Base-by-base conservation (phyloP, 257 asterid genomes). In the Lavandula angustifolia region DNA sequence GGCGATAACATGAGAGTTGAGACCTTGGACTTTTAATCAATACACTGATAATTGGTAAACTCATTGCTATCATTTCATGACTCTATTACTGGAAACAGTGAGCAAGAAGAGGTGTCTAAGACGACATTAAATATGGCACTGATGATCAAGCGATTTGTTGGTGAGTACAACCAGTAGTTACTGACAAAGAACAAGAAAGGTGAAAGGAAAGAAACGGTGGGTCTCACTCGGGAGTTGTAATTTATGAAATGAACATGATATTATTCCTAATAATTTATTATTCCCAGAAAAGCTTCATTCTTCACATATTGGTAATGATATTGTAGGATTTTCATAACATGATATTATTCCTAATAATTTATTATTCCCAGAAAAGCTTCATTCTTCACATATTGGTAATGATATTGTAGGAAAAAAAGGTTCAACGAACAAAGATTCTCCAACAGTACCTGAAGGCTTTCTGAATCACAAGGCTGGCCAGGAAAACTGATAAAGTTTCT, bases 391-490 rank as follows among this genome's bases (percentile, higher is more conserved):
- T 42, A 33, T 41, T 18, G 50, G 32, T 52, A 37, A 43, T 9
- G 14, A 54, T 46, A 18, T 12, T 59, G 27, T 14, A 58, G 34
- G 32, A 55, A 55, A 55, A 22, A 22, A 44, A 44, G 9, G 7
- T 60, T 53, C 5, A 71, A 56, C 22, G 50, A 17, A 54, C 34
- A 48, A 54, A 18, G 63, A 48, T 48, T 41, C 48, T 40, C 32
- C 49, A 13, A 18, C 47, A 62, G 41, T 78, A 94, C 99, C 97
- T 87, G 96, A 67, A 94, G 86, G 76, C 75, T 76, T 80, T 82
- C 95, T 38, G 87, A 70, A 42, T 79, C 86, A 81, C 96, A 94
- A 73, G 97, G 97, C 60, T 82, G 91, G 56, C 99, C 99, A 64
- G 85, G 50, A 82, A 94, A 94, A 54, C 51, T 66, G 59, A 84